phyloP scores from a whole-genome alignment of 2,329 filamentous ascomycete genomes.

The Penicillium palitans region DNA sequence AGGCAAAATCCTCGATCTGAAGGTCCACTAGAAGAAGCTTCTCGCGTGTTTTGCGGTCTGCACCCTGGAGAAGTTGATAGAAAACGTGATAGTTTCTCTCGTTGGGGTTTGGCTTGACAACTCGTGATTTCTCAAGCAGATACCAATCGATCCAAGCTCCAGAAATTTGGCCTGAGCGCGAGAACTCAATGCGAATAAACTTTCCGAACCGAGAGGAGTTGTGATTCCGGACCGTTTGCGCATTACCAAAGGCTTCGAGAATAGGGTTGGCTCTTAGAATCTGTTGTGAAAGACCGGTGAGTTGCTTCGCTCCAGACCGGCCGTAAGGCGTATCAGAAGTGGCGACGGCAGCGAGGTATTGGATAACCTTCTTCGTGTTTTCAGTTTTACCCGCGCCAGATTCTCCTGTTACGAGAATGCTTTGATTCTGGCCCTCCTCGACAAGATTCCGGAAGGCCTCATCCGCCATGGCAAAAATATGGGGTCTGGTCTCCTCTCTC shows the following conservation, averaged over 20 bases:
- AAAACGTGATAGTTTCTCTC: constrained; percentile 98
- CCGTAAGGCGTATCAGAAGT: constrained; percentile 70
- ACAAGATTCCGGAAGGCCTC: constrained; percentile 94
- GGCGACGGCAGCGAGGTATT: constrained; percentile 93
- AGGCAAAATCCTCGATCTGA: constrained; percentile 83
- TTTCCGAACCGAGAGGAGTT: constrained; percentile 98
- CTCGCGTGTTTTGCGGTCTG: constrained; percentile 69
- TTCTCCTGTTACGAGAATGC: constrained; percentile 95
- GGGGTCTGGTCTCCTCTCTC: constrained; percentile 91
- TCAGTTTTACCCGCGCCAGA: constrained; percentile 98
- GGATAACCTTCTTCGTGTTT: constrained; percentile 99
- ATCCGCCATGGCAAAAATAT: constrained; percentile 97
- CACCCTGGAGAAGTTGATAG: constrained; percentile 89
- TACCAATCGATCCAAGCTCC: constrained; percentile 99
- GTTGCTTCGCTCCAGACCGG: constrained; percentile 62
- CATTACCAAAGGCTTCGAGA: constrained; percentile 95
- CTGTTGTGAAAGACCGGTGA: constrained; percentile 90
- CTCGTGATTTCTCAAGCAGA: constrained; percentile 93
- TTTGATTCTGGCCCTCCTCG: constrained; percentile 93
- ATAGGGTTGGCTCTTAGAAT: constrained; percentile 96
- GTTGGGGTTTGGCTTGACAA: constrained; percentile 80
- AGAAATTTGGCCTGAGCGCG: constrained; percentile 79
- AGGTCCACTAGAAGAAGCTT: constrained; percentile 74
- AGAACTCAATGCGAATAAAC: constrained; percentile 97
- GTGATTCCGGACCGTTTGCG: constrained; percentile 95